phyloP scores from a whole-genome alignment of 1,284 basidiomycete genomes.

The Trichosporon faecale region DNA sequence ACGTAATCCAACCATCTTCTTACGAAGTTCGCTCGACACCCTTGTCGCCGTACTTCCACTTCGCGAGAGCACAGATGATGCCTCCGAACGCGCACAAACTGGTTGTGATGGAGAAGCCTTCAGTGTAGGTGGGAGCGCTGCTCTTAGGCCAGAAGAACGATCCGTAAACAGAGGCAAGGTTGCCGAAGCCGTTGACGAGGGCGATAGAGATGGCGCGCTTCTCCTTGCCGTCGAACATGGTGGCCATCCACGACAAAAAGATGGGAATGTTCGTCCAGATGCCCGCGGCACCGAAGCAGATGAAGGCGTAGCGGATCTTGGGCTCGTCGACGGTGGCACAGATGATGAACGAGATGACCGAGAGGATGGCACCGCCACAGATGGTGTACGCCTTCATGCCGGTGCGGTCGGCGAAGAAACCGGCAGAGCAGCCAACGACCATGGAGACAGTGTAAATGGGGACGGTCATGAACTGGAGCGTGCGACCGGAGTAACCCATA shows the following conservation, averaged over 20 bases:
- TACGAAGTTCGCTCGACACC: conserved; percentile 22
- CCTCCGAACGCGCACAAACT: conserved; percentile 33
- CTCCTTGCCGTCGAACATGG: conserved; percentile 24
- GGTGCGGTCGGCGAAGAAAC: conserved; percentile 28
- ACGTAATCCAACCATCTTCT: not conserved
- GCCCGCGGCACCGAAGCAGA: conserved; percentile 28
- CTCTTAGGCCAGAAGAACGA: conserved; percentile 32
- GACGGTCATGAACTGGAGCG: conserved; percentile 37
- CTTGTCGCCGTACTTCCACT: conserved; percentile 39
- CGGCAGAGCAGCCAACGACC: conserved; percentile 21
- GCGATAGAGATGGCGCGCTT: conserved; percentile 30
- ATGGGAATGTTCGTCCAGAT: conserved; percentile 29
- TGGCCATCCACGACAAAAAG: conserved; percentile 27
- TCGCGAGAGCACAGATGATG: conserved; percentile 27
- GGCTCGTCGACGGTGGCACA: conserved; percentile 12
- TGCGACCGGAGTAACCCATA: conserved; percentile 34
- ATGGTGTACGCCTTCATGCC: conserved; percentile 23
- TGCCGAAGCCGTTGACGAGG: conserved; percentile 27
- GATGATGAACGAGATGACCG: conserved; percentile 16
- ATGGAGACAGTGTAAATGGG: conserved; percentile 30
- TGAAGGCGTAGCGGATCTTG: conserved; percentile 29
- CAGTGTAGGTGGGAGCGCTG: no score
- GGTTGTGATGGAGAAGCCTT: conserved; percentile 36
- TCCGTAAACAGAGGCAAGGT: conserved; percentile 27
- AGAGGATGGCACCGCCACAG: conserved; percentile 20